phyloP scores from a whole-genome alignment of 2,329 filamentous ascomycete species.

The Claviceps purpurea region DNA sequence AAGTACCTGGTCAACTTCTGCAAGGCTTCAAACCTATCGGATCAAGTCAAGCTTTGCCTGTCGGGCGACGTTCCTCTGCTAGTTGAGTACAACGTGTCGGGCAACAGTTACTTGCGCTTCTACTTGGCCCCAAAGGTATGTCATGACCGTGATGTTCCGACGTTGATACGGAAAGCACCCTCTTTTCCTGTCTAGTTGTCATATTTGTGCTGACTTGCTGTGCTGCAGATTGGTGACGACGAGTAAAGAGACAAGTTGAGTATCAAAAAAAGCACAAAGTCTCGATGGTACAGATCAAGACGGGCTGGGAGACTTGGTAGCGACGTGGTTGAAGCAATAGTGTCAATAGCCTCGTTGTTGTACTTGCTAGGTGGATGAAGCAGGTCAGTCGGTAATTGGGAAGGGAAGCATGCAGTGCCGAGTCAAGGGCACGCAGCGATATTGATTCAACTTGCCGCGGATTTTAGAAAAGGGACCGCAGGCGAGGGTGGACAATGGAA shows the following conservation, averaged over 20 bases:
- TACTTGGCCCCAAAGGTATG: slow-evolving; percentile 95
- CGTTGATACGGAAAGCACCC: neutral
- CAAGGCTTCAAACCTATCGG: slow-evolving; percentile 82
- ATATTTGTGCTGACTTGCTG: neutral
- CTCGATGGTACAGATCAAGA: neutral
- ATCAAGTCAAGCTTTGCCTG: slow-evolving; percentile 77
- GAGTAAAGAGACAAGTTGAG: slow-evolving; percentile 15
- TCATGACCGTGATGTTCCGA: neutral
- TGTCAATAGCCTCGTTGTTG: neutral
- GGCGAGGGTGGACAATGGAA: neutral
- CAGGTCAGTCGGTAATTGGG: slow-evolving; percentile 2
- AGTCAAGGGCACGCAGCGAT: neutral
- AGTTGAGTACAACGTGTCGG: slow-evolving; percentile 75
- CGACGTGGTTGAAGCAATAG: too few relatives aligned
- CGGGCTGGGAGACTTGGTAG: neutral
- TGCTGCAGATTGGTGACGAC: slow-evolving; percentile 24
- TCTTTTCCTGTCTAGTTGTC: neutral
- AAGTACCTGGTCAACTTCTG: slow-evolving; percentile 99
- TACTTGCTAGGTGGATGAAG: neutral
- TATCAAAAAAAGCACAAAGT: neutral
- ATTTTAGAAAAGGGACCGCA: too few relatives aligned
- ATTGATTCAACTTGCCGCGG: neutral
- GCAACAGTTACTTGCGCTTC: slow-evolving; percentile 85
- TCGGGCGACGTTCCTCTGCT: slow-evolving; percentile 93
- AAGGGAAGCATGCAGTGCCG: neutral